Percentiles rank a stretch among this genome's conserved stretches.
Conservation (phyloP, 805 yeast species). For the Lipomyces mesembrius region DNA sequence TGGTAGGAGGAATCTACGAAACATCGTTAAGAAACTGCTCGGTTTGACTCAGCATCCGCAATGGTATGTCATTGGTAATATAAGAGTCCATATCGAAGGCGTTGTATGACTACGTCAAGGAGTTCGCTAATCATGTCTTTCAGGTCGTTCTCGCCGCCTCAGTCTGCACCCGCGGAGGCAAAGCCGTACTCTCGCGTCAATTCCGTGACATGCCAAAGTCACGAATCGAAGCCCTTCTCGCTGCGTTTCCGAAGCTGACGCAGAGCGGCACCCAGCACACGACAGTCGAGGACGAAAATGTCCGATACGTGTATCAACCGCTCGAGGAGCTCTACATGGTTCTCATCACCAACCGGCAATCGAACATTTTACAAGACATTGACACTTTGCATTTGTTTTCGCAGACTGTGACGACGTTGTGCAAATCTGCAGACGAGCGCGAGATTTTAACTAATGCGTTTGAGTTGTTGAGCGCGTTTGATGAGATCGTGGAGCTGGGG, state of each 20-base stretch:
- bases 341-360: slow-evolving; percentile 84
- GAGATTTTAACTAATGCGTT: slow-evolving; percentile 85
- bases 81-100: not conserved
- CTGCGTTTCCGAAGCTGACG: slow-evolving; percentile 82
- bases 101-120: not conserved
- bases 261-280: slow-evolving; percentile 82
- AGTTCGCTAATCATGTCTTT: not conserved
- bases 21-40: not conserved
- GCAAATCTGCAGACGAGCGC: slow-evolving; percentile 74
- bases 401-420: slow-evolving; percentile 75
- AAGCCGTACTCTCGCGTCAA: slow-evolving; percentile 86
- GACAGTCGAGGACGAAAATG: slow-evolving; percentile 88
- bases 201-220: slow-evolving; percentile 84
- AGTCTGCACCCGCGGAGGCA: slow-evolving; percentile 91
- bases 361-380: slow-evolving; percentile 92
- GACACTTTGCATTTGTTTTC: slow-evolving; percentile 86
- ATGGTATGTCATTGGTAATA: not conserved
- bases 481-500: slow-evolving; percentile 88
- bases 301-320: slow-evolving; percentile 94
- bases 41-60: not conserved
- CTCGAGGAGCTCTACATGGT: slow-evolving; percentile 92
- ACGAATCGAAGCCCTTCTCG: slow-evolving; percentile 80
- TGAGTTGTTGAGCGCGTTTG: slow-evolving; percentile 88
- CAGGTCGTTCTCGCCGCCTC: slow-evolving; percentile 74
- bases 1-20: not conserved